Evolutionary conservation across 2,329 filamentous ascomycete genomes (phyloP).

Genomic region (Ambrosiella cleistominuta): DNA sequence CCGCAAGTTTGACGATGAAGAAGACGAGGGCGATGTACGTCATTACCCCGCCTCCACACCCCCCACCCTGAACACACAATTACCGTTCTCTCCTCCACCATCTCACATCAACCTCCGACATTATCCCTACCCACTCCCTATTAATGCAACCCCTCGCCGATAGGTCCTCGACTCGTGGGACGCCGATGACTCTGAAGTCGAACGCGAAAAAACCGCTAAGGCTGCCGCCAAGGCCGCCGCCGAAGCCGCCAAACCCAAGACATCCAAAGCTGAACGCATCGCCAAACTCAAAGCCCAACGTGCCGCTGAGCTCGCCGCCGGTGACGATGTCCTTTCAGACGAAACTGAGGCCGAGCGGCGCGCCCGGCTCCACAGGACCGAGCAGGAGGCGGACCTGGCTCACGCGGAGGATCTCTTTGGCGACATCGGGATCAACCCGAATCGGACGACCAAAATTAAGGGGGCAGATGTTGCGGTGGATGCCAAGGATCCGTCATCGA

Average conservation of each 20-base stretch:
- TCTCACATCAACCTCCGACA: not conserved
- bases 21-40: slow-evolving; percentile 64
- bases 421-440: slow-evolving; percentile 46
- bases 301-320: slow-evolving; percentile 31
- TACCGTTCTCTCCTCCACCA: not conserved
- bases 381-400: slow-evolving; percentile 75
- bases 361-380: slow-evolving; percentile 56
- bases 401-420: slow-evolving; percentile 88
- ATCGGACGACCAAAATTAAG: slow-evolving; percentile 49
- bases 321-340: slow-evolving; percentile 34
- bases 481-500: slow-evolving; percentile 53
- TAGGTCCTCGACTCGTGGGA: slow-evolving; percentile 95
- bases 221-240: slow-evolving; percentile 78
- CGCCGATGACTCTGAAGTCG: slow-evolving; percentile 88
- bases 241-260: slow-evolving; percentile 84
- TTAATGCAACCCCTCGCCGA: not conserved
- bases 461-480: slow-evolving; percentile 52
- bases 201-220: slow-evolving; percentile 81
- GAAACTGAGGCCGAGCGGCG: slow-evolving; percentile 58
- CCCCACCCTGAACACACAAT: not conserved
- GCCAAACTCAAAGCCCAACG: slow-evolving; percentile 55
- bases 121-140: not conserved
- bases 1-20: slow-evolving; percentile 76
- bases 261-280: slow-evolving; percentile 67
- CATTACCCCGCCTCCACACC: not conserved